Conservation (phyloP, 225 moss, liverwort and hornwort species). For the Neckera pumila region DNA sequence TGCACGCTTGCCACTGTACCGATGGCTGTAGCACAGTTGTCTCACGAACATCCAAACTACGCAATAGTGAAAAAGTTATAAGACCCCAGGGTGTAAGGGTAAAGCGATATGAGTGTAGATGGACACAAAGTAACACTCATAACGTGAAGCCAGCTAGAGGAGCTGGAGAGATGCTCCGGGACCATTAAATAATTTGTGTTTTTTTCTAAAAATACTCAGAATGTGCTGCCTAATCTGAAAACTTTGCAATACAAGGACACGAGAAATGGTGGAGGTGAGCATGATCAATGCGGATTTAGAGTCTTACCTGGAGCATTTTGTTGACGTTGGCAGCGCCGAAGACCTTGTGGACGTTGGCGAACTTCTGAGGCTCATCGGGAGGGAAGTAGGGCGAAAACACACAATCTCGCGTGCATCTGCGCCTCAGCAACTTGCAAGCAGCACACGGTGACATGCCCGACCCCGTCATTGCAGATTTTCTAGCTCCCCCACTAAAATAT, state of each 20-base stretch:
- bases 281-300: not conserved
- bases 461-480: conserved; percentile 20
- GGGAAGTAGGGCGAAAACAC: conserved; percentile 87
- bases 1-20: not conserved
- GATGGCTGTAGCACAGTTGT: not conserved
- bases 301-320: conserved; percentile 69
- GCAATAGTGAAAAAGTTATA: not conserved
- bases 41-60: not conserved
- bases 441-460: conserved; percentile 72
- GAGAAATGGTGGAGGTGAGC: not conserved
- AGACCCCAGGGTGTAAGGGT: not conserved
- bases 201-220: not conserved
- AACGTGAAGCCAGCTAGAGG: not conserved
- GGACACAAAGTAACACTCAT: not conserved
- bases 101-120: not conserved
- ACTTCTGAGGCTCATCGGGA: conserved; percentile 89
- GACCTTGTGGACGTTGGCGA: conserved; percentile 87
- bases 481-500: not conserved
- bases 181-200: not conserved
- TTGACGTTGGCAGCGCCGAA: conserved; percentile 94
- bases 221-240: not conserved
- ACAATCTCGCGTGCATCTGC: conserved; percentile 77
- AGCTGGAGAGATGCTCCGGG: not conserved
- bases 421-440: conserved; percentile 80
- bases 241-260: not conserved